Percentiles rank a stretch among this genome's conserved stretches.
These are phyloP conservation scores for Coccomyxa sp. DNA, from an alignment of 139 green algal genomes.

Conservation along the genomic window DNA sequence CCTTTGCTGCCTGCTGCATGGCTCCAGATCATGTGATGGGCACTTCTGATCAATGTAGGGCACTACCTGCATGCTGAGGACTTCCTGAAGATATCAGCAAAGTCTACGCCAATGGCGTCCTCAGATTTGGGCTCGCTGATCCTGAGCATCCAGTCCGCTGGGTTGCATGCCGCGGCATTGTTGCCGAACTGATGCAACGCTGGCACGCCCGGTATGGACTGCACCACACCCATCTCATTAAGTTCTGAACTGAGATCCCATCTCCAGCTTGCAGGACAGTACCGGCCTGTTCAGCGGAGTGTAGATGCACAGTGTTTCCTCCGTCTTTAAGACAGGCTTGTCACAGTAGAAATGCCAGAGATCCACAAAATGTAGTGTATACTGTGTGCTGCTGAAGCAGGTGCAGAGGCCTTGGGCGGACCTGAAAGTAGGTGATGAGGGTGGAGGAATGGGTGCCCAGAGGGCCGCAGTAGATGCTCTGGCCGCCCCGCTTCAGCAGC, in stretches of 20 bases:
- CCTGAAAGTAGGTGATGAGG: constrained; percentile 54
- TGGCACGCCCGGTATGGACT: neutral
- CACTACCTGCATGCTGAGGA: too few relatives aligned
- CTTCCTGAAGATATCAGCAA: constrained; percentile 1
- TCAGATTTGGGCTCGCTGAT: constrained; percentile 14
- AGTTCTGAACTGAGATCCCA: too few relatives aligned
- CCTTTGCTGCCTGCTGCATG: neutral
- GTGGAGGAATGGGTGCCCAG: constrained; percentile 40
- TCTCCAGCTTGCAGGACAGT: neutral
- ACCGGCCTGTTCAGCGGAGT: too few relatives aligned
- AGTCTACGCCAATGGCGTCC: constrained; percentile 3
- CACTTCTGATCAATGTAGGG: neutral
- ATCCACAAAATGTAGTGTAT: too few relatives aligned
- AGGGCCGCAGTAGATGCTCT: constrained; percentile 65
- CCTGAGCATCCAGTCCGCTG: constrained; percentile 74
- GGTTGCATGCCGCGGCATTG: constrained; percentile 43
- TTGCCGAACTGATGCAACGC: neutral
- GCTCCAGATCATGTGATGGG: neutral
- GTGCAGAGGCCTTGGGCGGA: too few relatives aligned
- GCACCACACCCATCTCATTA: too few relatives aligned
- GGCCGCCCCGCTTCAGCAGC: constrained; percentile 67
- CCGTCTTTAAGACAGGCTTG: too few relatives aligned
- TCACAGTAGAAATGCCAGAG: too few relatives aligned
- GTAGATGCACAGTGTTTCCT: too few relatives aligned
- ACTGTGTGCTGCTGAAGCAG: too few relatives aligned